Base-by-base conservation (phyloP, 257 asterid species). In the Handroanthus guayacan region DNA sequence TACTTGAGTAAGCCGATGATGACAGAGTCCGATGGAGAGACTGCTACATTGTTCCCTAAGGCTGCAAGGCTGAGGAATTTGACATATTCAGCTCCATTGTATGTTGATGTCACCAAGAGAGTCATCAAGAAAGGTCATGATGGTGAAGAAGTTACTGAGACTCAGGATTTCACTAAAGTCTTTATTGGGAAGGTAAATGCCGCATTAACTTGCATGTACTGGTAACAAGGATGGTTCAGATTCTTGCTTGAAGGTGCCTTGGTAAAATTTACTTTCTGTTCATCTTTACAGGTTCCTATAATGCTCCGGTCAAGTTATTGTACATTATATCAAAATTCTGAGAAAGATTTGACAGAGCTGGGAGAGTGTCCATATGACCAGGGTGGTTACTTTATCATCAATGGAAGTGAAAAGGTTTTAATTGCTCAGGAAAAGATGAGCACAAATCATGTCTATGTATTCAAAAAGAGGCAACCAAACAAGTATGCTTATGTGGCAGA, bases 381-480 rank as follows among this genome's bases (percentile, higher is more conserved):
- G 84, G 99, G 99, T 45, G 99, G 99, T 56, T 95, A 95, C 81
- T 95, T 95, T 80, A 89, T 95, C 67, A 91, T 95, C 58, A 95
- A 95, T 38, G 98, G 99, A 61, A 95, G 99, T 90, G 99, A 95
- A 69, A 95, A 95, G 87, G 99, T 95, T 52, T 85, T 95, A 56
- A 93, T 95, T 81, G 99, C 99, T 73, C 99, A 95, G 89, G 99
- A 95, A 89, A 95, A 95, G 86, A 95, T 95, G 99, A 95, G 98
- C 84, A 95, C 99, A 37, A 95, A 95, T 83, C 99, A 95, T 69
- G 99, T 95, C 37, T 95, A 95, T 72, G 99, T 95, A 10, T 95
- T 93, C 62, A 95, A 95, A 81, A 95, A 91, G 88, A 89, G 98
- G 86, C 99, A 95, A 79, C 99, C 99, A 16, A 95, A 95, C 90